Conservation (phyloP, 148 eudicot species). For the Oxyria digyna region DNA sequence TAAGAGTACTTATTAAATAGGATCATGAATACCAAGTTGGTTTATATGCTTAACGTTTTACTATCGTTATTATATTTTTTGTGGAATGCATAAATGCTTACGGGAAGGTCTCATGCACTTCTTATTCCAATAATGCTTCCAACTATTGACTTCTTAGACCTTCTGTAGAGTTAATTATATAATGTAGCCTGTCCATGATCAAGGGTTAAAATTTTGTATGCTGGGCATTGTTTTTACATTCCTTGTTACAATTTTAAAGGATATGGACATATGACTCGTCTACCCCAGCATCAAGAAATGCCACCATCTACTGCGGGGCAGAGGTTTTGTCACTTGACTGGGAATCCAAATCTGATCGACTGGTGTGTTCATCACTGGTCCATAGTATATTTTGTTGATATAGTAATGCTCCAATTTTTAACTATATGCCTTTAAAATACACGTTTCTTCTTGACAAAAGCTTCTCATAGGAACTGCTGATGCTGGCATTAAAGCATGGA, state of each 20-base stretch:
- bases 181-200: neutral
- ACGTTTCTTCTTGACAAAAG: conserved; percentile 43
- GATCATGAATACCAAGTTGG: neutral
- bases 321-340: conserved; percentile 96
- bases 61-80: neutral
- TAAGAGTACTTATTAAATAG: neutral
- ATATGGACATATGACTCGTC: conserved; percentile 93
- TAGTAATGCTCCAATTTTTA: conserved; percentile 10
- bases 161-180: neutral
- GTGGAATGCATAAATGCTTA: neutral
- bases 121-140: neutral
- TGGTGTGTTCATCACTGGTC: conserved; percentile 33
- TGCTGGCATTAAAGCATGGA: conserved; percentile 99
- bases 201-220: neutral
- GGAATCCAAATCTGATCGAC: conserved; percentile 94
- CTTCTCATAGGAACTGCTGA: conserved; percentile 97
- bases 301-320: conserved; percentile 94
- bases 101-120: neutral
- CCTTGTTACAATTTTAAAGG: conserved; percentile 32
- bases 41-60: neutral
- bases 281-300: conserved; percentile 78
- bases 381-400: neutral
- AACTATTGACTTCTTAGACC: neutral
- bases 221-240: neutral
- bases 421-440: conserved; percentile 10